Base-by-base conservation (phyloP, 108 stramenopile genomes). In the Pinguiococcus pyrenoidosus region DNA sequence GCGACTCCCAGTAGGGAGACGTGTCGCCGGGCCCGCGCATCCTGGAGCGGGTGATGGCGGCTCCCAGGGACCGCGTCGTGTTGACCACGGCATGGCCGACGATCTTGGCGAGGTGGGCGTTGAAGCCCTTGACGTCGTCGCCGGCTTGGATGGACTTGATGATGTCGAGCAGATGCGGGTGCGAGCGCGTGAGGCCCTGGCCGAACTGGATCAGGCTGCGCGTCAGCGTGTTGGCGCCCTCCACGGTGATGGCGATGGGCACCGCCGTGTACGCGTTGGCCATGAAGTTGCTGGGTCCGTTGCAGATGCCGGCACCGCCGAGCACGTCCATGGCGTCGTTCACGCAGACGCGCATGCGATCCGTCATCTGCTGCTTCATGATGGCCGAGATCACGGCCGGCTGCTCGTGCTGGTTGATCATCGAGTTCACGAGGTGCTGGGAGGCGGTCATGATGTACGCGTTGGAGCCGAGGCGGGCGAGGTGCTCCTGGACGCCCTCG, bases 351-450 rank as follows among this genome's bases (percentile, higher is more conserved):
- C 93, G 87, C 37, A 85, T 87, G 34, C 89, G 79, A 46, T 84
- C 80, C 8, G 93, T 96, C 42, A 87, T 87, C 61, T 96, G 89
- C 64, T 96, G 90, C 72, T 96, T 96, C 93, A 96, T 92, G 54
- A 96, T 82, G 18, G 89, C 89, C 22, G 84, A 86, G 54, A 96
- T 79, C 21, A 96, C 93, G 78, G 92, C 92, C 32, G 93, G 93
- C 27, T 90, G 90, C 69, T 96, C 93, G 69, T 96, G 93, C 62
- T 89, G 89, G 69, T 90, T 88, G 39, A 96, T 80, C 68, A 96
- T 96, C 17, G 93, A 87, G 60, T 96, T 96, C 85, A 90, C 89
- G 36, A 96, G 71, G 44, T 86, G 84, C 44, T 82, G 84, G 37
- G 84, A 86, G 43, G 89, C 82, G 45, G 87, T 80, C 5, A 79